Conservation (phyloP, 495 filamentous ascomycete genomes). For the Podospora didyma region DNA sequence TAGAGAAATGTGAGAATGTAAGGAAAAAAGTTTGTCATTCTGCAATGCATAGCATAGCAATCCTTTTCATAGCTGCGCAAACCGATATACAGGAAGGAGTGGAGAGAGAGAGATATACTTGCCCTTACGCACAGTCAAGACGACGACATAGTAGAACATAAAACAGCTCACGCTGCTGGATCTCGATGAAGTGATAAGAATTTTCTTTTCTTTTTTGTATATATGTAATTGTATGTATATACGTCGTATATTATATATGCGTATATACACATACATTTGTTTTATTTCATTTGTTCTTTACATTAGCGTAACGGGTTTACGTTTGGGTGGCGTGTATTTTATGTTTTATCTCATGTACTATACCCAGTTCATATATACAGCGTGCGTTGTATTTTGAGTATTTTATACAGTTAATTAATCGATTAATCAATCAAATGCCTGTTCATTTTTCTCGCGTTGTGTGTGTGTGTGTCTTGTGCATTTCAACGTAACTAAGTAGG, state of each 20-base stretch:
- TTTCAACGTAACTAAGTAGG: no score
- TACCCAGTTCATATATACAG: no score
- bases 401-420: no score
- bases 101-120: not conserved
- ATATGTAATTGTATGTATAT: slow-evolving; percentile 7
- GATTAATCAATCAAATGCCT: no score
- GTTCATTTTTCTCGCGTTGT: no score
- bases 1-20: no score
- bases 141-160: not conserved
- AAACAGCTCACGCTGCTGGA: not conserved
- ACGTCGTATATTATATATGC: slow-evolving; percentile 5
- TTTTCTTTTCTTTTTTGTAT: not conserved
- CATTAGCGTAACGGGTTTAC: no score
- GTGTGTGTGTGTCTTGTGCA: no score
- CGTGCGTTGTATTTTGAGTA: no score
- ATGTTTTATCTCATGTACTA: not conserved
- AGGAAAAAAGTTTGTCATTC: not conserved
- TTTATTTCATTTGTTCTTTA: slow-evolving; percentile 10
- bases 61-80: not conserved
- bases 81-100: not conserved
- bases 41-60: not conserved
- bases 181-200: not conserved
- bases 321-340: slow-evolving; percentile 4
- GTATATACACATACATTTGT: slow-evolving; percentile 9
- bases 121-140: not conserved